A percentile compares a stretch with the other conserved stretches of the same genome.
Conservation (phyloP, 352 stramenopile species). For the Aphanomyces euteiches region DNA sequence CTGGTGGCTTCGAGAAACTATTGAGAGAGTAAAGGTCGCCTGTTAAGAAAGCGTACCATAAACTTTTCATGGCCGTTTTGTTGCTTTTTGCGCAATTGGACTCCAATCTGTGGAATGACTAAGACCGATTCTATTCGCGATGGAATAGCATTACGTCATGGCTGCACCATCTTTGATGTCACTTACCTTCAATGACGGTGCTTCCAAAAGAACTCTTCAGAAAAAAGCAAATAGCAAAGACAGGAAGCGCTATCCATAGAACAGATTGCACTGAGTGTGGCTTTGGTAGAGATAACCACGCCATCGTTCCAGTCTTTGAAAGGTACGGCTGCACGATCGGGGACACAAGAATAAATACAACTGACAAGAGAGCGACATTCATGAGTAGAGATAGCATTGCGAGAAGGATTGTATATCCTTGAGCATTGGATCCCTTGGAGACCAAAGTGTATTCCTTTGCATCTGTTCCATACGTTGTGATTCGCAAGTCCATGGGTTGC, state of each 20-base stretch:
- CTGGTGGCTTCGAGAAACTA: conserved; percentile 47
- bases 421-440: background rate
- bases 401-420: background rate
- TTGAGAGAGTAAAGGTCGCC: background rate
- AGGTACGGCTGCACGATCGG: too few relatives aligned
- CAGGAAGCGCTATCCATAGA: background rate
- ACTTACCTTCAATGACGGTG: conserved; percentile 23
- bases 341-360: conserved; percentile 7
- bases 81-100: conserved; percentile 60
- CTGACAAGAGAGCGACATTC: background rate
- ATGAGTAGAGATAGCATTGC: background rate
- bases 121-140: conserved; percentile 57
- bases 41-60: background rate
- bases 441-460: conserved; percentile 18
- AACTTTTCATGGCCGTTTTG: conserved; percentile 49
- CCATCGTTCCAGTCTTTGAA: too few relatives aligned
- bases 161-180: too few relatives aligned
- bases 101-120: conserved; percentile 62
- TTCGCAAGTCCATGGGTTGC: conserved; percentile 18
- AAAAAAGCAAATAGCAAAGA: background rate
- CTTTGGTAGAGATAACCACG: background rate
- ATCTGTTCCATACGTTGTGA: conserved; percentile 25
- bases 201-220: conserved; percentile 22
- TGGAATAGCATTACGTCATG: too few relatives aligned
- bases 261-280: background rate